Evolutionary conservation across 1,284 basidiomycete genomes (phyloP), one percentile per base, ranked within the genome.

Genomic region (Fomitopsis pinicola): DNA sequence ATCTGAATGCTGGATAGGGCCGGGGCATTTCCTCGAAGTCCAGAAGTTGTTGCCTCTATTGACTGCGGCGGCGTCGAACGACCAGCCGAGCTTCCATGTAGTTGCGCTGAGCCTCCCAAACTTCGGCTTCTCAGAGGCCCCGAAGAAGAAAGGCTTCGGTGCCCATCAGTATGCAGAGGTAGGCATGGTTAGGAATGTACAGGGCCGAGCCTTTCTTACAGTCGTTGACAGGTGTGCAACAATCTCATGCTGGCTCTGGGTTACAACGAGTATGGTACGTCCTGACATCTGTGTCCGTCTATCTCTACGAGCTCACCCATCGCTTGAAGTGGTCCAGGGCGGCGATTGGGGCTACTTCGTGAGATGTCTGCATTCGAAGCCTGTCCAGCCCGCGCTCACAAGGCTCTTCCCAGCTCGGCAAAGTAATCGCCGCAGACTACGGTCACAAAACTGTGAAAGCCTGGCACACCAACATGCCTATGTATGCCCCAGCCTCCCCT

Each of bases 241-340:
- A 81, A 81, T 61, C 60, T 83, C 46, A 82, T 83, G 81, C 57
- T 78, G 4, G 66, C 74, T 0, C 67, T 82, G 17, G 80, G 80
- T 0, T 82, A 82, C 65, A 63, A 75, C 8, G 74, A 81, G 68
- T 83, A 82, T 62, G 79, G 80, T 80, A 48, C 12, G 75, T 67
- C 8, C 9, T n/a, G 15, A 3, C 9, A 17, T 33, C 12, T 2
- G 6, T 12, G 1, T 3, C 14, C 4, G 14, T 40, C 38, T 40
- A 40, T 10, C 38, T 8, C 12, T 40, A 15, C 12, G 12, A 40
- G 9, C 6, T 14, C 12, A 8, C 2, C 14, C 33, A 10, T 54
- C 12, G 9, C n/a, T 3, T 12, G 14, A 33, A 80, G 80, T 81
- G 0, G 74, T 76, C 1, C 78, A 81, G 67, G 80, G 80, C 19